phyloP scores from a whole-genome alignment of 495 filamentous ascomycete genomes.

The Chaetomidium leptoderma region DNA sequence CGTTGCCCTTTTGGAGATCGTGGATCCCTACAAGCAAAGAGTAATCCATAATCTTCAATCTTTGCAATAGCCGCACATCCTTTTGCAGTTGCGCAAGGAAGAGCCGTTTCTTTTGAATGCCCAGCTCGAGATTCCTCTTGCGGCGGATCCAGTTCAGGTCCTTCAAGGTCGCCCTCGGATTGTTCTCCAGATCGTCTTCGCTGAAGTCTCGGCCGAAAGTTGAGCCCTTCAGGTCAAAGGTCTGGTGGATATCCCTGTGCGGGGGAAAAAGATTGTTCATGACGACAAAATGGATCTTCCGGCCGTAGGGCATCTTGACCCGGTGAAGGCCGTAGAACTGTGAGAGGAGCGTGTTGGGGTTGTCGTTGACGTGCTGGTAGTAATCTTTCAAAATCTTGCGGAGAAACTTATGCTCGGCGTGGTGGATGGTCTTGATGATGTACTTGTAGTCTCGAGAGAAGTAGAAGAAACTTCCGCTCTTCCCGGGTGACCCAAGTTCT shows the following conservation, averaged over 20 bases:
- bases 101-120: slow-evolving; percentile 73
- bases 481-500: slow-evolving; percentile 93
- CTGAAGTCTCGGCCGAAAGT: slow-evolving; percentile 87
- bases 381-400: slow-evolving; percentile 90
- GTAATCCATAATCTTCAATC: slow-evolving; percentile 97
- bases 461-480: slow-evolving; percentile 99
- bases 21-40: slow-evolving; percentile 93
- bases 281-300: slow-evolving; percentile 98
- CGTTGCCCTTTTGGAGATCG: slow-evolving; percentile 81
- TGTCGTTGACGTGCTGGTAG: slow-evolving; percentile 85
- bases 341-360: slow-evolving; percentile 93
- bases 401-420: slow-evolving; percentile 91
- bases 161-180: slow-evolving; percentile 91
- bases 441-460: slow-evolving; percentile 99
- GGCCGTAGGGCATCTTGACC: slow-evolving; percentile 96
- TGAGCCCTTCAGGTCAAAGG: slow-evolving; percentile 96
- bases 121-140: slow-evolving; percentile 79
- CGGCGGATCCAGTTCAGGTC: slow-evolving; percentile 95
- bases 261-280: slow-evolving; percentile 99
- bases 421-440: slow-evolving; percentile 99
- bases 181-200: slow-evolving; percentile 81
- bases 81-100: slow-evolving; percentile 85
- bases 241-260: slow-evolving; percentile 94
- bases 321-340: slow-evolving; percentile 98
- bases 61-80: slow-evolving; percentile 81